Percentiles rank a stretch among this genome's conserved stretches.
Evolutionary conservation across 257 asterid species (phyloP).

Genomic region (Echites panduratus): DNA sequence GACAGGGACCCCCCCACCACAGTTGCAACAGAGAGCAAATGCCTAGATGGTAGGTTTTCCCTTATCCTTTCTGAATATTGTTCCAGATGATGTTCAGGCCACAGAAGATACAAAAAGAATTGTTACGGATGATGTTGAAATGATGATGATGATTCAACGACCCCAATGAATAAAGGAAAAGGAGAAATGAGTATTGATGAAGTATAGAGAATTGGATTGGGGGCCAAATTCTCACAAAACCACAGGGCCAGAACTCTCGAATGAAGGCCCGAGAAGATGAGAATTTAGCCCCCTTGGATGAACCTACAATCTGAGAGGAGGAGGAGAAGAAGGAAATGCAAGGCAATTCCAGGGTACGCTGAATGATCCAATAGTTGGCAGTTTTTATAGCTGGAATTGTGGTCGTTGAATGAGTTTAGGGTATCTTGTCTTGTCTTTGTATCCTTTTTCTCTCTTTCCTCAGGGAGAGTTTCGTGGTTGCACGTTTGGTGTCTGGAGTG

Average conservation of each 20-base stretch:
- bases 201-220: not conserved
- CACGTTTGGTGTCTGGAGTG: slow-evolving; percentile 15
- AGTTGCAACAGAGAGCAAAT: no score
- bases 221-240: slow-evolving; percentile 5
- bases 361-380: slow-evolving; percentile 29
- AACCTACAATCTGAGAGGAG: slow-evolving; percentile 6
- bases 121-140: not conserved
- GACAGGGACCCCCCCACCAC: no score
- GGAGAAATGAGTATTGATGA: not conserved
- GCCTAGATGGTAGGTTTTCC: not conserved
- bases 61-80: not conserved
- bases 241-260: not conserved
- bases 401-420: not conserved
- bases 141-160: not conserved
- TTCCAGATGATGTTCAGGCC: no score
- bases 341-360: not conserved
- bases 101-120: not conserved
- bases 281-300: slow-evolving; percentile 13
- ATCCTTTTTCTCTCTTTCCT: not conserved
- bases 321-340: not conserved
- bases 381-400: slow-evolving; percentile 5
- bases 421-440: not conserved
- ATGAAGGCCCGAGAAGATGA: slow-evolving; percentile 13
- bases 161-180: not conserved
- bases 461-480: slow-evolving; percentile 10